Conservation (phyloP, 192 early-diverging fungal species). For the Umbelopsis isabellina region DNA sequence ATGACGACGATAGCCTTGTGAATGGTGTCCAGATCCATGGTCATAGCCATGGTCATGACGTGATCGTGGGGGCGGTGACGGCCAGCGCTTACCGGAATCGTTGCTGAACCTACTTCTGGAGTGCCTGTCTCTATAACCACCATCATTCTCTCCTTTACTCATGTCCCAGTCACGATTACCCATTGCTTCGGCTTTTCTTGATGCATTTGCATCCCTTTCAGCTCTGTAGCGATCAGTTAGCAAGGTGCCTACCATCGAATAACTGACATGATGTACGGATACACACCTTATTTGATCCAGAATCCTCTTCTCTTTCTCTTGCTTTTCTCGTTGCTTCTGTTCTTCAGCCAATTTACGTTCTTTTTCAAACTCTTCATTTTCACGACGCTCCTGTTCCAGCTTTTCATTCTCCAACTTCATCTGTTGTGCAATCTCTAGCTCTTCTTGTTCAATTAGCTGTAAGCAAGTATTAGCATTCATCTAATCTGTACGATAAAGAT, state of each 20-base stretch:
- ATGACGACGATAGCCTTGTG: too few species aligned
- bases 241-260: too few species aligned
- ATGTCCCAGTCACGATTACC: slow-evolving; percentile 1
- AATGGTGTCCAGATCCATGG: too few species aligned
- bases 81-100: background rate
- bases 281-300: background rate
- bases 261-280: background rate
- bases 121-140: background rate
- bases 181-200: background rate
- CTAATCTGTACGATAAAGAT: too few species aligned
- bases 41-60: too few species aligned
- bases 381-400: background rate
- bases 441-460: background rate
- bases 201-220: slow-evolving; percentile 7
- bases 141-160: background rate
- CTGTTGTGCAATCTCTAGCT: background rate
- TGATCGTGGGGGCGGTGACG: background rate
- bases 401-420: background rate
- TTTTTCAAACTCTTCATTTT: background rate
- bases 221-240: background rate
- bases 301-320: background rate
- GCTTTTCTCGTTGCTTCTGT: background rate
- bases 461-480: too few species aligned
- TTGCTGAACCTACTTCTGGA: background rate
- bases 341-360: background rate